Conservation (phyloP, 768 basidiomycete species). For the Collybiopsis luxurians region DNA sequence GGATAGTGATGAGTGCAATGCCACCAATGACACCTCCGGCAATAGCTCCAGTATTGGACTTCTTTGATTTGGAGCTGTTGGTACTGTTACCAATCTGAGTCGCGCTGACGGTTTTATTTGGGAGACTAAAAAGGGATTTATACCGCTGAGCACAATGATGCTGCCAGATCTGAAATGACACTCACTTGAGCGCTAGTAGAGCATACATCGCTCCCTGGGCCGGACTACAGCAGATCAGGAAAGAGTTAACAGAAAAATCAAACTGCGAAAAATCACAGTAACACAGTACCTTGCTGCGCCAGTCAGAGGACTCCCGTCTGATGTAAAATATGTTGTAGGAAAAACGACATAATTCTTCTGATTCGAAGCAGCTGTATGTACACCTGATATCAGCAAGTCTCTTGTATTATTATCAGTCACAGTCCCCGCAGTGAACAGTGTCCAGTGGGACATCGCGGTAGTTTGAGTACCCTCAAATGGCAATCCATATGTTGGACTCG, state of each 20-base stretch:
- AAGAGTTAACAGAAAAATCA: no score
- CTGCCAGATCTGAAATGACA: neutral
- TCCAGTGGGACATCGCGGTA: conserved; percentile 38
- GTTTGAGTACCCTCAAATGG: neutral
- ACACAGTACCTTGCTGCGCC: conserved; percentile 16
- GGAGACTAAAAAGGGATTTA: neutral
- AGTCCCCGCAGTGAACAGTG: conserved; percentile 45
- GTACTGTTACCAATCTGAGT: neutral
- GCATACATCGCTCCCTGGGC: conserved; percentile 32
- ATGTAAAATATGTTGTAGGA: conserved; percentile 22
- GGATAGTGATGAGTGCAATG: neutral
- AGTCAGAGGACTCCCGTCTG: conserved; percentile 13
- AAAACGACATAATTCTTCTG: conserved; percentile 15
- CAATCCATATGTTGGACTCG: neutral
- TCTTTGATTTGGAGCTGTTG: neutral
- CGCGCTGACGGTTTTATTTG: neutral
- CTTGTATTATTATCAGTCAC: conserved; percentile 29
- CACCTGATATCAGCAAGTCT: conserved; percentile 33
- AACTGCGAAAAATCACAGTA: no score
- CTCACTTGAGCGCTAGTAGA: conserved; percentile 17
- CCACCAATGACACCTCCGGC: conserved; percentile 2
- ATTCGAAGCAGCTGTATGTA: conserved; percentile 21
- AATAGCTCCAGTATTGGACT: neutral
- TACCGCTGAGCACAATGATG: no score
- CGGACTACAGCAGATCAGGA: conserved; percentile 16